Evolutionary conservation across 495 filamentous ascomycete species (phyloP), one percentile per base, ranked within the genome.

Genomic region (Ramalina intermedia): DNA sequence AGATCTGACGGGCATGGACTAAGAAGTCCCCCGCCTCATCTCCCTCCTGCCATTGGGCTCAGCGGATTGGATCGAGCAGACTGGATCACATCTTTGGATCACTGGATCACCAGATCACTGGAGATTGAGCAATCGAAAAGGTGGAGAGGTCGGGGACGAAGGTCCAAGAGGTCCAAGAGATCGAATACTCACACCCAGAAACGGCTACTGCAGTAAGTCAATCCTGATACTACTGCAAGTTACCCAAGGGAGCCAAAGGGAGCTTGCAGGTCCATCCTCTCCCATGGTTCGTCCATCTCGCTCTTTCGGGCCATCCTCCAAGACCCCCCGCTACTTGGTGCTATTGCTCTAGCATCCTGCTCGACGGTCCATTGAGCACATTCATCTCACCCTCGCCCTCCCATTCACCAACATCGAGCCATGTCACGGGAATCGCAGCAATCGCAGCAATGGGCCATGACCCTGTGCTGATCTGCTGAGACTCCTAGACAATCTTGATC

Each of bases 331-430:
- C 21, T 44, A 16, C 23, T 44, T 36, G 11, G 7, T 36, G 26
- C 24, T 18, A 38, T 35, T 16, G 41, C 27, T 52, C 49, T 52
- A 45, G 42, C 46, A 23, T 43, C 43, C 35, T n/a, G 46, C 11
- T 33, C 36, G n/a, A 21, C n/a, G 38, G 8, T 14, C 51, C 45
- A 43, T 17, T 49, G 23, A 35, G 24, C 21, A 47, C 29, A 27
- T 18, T 26, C n/a, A 16, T 36, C 1, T 36, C 33, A 14, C 8
- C n/a, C 27, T 17, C 18, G 23, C 35, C n/a, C 27, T 23, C 44
- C 16, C 20, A n/a, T 17, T 13, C 26, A 26, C 44, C 44, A 47
- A 37, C 44, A 16, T 13, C n/a, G 21, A 20, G 44, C 27, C 11
- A 41, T 11, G 27, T 47, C 44, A 47, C 27, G 44, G 43, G 43